Conservation (phyloP, 1,139 yeast genomes). For the Yamadazyma songkhlaensis region DNA sequence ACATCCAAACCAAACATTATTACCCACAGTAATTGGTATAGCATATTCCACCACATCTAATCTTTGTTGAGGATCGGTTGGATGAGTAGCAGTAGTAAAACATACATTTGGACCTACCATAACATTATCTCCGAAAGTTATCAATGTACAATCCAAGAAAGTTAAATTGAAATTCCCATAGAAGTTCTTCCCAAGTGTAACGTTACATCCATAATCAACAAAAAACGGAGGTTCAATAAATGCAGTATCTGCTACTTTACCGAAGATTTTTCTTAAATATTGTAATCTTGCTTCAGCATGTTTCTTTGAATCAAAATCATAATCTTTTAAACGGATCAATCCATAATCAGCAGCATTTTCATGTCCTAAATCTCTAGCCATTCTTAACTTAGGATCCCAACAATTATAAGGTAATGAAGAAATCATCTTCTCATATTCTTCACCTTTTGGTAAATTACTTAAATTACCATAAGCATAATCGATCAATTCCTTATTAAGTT, state of each 20-base stretch:
- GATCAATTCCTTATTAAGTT: slow-evolving; percentile 34
- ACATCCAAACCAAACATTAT: slow-evolving; percentile 68
- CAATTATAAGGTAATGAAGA: slow-evolving; percentile 24
- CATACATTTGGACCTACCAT: slow-evolving; percentile 64
- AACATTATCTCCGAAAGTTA: slow-evolving; percentile 60
- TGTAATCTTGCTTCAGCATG: slow-evolving; percentile 33
- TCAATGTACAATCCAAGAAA: slow-evolving; percentile 58
- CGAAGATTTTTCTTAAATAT: slow-evolving; percentile 41
- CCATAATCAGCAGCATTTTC: slow-evolving; percentile 35
- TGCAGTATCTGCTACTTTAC: slow-evolving; percentile 35
- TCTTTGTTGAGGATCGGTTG: slow-evolving; percentile 50
- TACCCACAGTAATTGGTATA: slow-evolving; percentile 54
- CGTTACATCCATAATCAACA: slow-evolving; percentile 60
- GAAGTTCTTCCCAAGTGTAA: slow-evolving; percentile 46
- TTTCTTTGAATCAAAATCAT: slow-evolving; percentile 16
- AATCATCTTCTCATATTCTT: slow-evolving; percentile 29
- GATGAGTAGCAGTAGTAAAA: slow-evolving; percentile 63
- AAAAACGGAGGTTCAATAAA: slow-evolving; percentile 53
- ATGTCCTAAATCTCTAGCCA: slow-evolving; percentile 20
- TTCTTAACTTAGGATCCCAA: slow-evolving; percentile 17
- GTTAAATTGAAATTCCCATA: slow-evolving; percentile 57
- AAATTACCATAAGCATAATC: slow-evolving; percentile 40
- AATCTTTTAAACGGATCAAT: slow-evolving; percentile 37
- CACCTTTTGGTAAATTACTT: slow-evolving; percentile 38
- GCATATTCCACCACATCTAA: slow-evolving; percentile 49